Base-by-base conservation (phyloP, 2,329 filamentous ascomycete species). In the Aspergillus japonicus region DNA sequence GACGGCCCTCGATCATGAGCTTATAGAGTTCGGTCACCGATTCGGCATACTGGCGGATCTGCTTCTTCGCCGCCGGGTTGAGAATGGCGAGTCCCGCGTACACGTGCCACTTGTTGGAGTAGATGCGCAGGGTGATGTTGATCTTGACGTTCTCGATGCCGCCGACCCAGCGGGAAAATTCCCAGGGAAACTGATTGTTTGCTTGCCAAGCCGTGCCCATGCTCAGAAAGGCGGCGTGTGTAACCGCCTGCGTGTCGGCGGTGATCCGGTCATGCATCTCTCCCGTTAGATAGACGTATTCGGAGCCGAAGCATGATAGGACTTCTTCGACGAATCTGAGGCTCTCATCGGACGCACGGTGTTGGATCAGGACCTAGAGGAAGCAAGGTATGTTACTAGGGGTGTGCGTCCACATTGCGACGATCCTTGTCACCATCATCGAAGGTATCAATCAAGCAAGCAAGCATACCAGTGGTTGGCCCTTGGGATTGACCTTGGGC, bases 71-170 rank as follows among this genome's bases (percentile, higher is more conserved):
- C 60, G 92, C 89, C 0, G 95, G 95, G 75, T 99, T 99, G 60
- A 99, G 85, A 71, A 99, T 99, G 11, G 96, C 95, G 8, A 99
- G 88, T 0, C 95, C 95, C 21, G 95, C 95, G 76, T 99, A 99
- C 59, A 99, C 95, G 80, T 99, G 96, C 96, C 96, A 99, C 77
- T 98, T 99, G 77, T 97, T 96, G 61, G 89, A 89, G 80, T 98
- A 99, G 79, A 99, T 98, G 68, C 95, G 92, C 66, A 99, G 82
- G 67, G 92, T 98, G 67, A 98, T 88, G 79, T 99, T 99, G 81
- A 98, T 96, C 80, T 99, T 99, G 69, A 98, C 94, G 75, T 99
- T 99, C 77, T 99, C 95, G 70, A 99, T 96, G 55, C 95, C 96
- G 60, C 95, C 95, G 4, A 97, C 87, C 77, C 98, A 99, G 64